phyloP scores from a whole-genome alignment of 2,329 filamentous ascomycete species.

The Colletotrichum sp. region DNA sequence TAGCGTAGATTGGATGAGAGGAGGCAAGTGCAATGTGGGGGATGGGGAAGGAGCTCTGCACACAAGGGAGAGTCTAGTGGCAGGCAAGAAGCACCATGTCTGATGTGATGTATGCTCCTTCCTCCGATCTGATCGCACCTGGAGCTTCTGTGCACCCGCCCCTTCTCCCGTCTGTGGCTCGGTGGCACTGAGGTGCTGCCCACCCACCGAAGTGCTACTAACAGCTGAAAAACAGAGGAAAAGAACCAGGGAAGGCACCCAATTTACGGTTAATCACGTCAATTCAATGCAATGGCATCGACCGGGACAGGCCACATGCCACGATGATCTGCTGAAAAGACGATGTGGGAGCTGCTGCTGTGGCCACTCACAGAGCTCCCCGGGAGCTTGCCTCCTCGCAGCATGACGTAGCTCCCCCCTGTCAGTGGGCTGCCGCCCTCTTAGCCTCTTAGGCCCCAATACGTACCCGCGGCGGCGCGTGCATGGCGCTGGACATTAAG shows the following conservation, averaged over 20 bases:
- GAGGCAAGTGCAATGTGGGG: not conserved
- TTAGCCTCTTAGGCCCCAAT: not conserved
- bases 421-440: not conserved
- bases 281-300: slow-evolving; percentile 11
- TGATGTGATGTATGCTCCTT: not conserved
- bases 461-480: slow-evolving; percentile 2
- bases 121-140: not conserved
- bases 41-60: not conserved
- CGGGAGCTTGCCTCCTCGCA: slow-evolving; percentile 2
- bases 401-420: slow-evolving; percentile 22
- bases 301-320: slow-evolving; percentile 5
- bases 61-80: not conserved
- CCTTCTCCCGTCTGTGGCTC: not conserved
- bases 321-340: slow-evolving; percentile 19
- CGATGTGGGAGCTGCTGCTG: slow-evolving; percentile 13
- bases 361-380: slow-evolving; percentile 23
- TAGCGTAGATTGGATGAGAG: not conserved
- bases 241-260: not conserved
- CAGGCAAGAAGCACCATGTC: not conserved
- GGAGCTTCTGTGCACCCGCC: not conserved
- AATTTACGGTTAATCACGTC: slow-evolving; percentile 10
- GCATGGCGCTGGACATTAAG: slow-evolving; percentile 20
- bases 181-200: not conserved
- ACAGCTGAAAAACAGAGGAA: not conserved
- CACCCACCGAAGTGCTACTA: not conserved